Conservation (phyloP, 2,329 filamentous ascomycete species). For the Calonectria multiphialidica region DNA sequence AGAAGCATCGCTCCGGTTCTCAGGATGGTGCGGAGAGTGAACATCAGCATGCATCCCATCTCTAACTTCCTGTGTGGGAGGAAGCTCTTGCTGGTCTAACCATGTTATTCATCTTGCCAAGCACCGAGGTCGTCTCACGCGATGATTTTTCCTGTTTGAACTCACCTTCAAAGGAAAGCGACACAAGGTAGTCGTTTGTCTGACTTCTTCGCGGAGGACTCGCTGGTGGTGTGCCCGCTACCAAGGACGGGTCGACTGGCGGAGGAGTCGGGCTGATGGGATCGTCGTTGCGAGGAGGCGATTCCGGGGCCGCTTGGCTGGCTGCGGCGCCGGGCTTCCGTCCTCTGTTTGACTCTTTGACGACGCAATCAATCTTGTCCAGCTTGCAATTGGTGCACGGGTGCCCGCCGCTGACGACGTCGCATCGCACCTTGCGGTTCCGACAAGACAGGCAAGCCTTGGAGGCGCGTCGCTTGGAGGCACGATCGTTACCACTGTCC, state of each 20-base stretch:
- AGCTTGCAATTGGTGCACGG: conserved; percentile 45
- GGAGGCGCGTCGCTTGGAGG: conserved; percentile 39
- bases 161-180: conserved; percentile 18
- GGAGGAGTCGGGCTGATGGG: neutral
- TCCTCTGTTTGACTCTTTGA: conserved; percentile 31
- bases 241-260: neutral
- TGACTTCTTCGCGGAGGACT: neutral
- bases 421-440: conserved; percentile 43
- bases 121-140: no score
- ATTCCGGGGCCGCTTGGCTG: conserved; percentile 1
- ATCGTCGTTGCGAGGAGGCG: neutral
- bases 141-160: neutral
- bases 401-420: conserved; percentile 35
- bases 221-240: neutral
- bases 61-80: neutral
- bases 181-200: conserved; percentile 17
- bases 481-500: conserved; percentile 13
- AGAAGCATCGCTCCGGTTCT: neutral
- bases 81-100: neutral
- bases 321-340: neutral
- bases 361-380: conserved; percentile 31
- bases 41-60: neutral
- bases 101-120: no score
- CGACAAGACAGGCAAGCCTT: conserved; percentile 38
- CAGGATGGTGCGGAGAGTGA: neutral